phyloP scores from a whole-genome alignment of 495 filamentous ascomycete genomes.

The Parachaetomium inaequale region DNA sequence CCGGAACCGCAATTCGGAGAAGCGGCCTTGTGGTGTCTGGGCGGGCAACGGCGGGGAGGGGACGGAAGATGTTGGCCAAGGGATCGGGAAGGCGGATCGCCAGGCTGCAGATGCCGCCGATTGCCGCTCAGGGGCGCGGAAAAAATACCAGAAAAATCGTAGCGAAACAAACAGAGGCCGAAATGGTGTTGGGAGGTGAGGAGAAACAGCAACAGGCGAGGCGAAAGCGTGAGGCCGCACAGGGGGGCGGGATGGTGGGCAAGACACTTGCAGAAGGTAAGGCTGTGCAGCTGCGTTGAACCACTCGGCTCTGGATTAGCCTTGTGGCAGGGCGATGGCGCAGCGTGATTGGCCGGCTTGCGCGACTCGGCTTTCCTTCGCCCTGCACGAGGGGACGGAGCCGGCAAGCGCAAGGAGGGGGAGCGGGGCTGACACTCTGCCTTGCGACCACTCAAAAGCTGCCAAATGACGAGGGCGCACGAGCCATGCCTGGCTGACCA shows the following conservation, averaged over 20 bases:
- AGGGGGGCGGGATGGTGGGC: conserved; percentile 8
- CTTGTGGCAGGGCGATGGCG: conserved; percentile 31
- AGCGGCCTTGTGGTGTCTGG: neutral
- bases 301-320: conserved; percentile 37
- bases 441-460: conserved; percentile 23
- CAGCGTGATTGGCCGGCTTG: conserved; percentile 22
- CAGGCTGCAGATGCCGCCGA: conserved; percentile 4
- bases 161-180: neutral
- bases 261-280: conserved; percentile 23
- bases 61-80: neutral
- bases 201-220: conserved; percentile 7
- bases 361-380: conserved; percentile 14
- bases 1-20: neutral
- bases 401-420: conserved; percentile 16
- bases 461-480: conserved; percentile 22
- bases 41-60: neutral
- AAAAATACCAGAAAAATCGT: neutral
- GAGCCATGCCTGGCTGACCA: conserved; percentile 17
- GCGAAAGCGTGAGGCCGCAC: conserved; percentile 28
- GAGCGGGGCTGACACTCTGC: conserved; percentile 24
- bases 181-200: conserved; percentile 13
- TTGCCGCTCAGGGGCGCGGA: neutral
- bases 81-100: neutral
- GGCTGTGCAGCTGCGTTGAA: conserved; percentile 36
- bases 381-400: conserved; percentile 7